Percentiles rank a stretch among this genome's conserved stretches.
These are phyloP conservation scores for Diphasiastrum complanatum DNA, from an alignment of 83 land plant species.

Conservation along the genomic window DNA sequence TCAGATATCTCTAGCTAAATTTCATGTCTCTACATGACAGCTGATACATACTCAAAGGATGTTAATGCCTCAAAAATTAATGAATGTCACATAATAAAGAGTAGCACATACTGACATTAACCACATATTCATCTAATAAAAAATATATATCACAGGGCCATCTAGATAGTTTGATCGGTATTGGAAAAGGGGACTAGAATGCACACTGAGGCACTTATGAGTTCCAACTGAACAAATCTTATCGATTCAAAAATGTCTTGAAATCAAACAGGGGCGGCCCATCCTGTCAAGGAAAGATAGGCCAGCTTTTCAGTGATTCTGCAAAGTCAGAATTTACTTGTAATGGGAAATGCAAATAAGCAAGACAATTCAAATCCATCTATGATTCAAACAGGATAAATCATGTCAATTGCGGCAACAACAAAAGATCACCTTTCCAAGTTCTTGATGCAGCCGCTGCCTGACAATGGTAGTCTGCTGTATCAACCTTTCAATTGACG, in stretches of 20 bases:
- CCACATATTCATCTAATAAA: too few relatives aligned
- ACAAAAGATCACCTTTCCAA: constrained; percentile 57
- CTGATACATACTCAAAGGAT: too few relatives aligned
- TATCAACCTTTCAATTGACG: constrained; percentile 85
- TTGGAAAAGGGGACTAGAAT: not conserved
- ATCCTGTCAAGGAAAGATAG: constrained; percentile 12
- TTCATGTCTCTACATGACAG: too few relatives aligned
- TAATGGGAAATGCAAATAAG: not conserved
- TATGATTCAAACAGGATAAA: not conserved
- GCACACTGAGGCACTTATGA: not conserved
- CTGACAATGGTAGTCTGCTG: constrained; percentile 73
- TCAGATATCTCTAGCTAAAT: too few relatives aligned
- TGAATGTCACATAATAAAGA: too few relatives aligned
- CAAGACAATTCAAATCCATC: not conserved
- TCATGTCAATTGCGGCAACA: not conserved
- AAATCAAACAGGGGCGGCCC: constrained; percentile 21
- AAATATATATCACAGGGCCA: too few relatives aligned
- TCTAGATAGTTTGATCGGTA: not conserved
- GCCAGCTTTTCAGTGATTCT: too few relatives aligned
- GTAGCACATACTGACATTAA: too few relatives aligned
- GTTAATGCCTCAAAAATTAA: too few relatives aligned
- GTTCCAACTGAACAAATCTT: not conserved
- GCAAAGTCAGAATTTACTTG: not conserved
- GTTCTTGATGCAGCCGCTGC: constrained; percentile 66
- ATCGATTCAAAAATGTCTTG: constrained; percentile 19